Percentiles rank a stretch among this genome's conserved stretches.
Evolutionary conservation across 441 rosid species (phyloP).

Genomic region (Gossypium davidsonii): DNA sequence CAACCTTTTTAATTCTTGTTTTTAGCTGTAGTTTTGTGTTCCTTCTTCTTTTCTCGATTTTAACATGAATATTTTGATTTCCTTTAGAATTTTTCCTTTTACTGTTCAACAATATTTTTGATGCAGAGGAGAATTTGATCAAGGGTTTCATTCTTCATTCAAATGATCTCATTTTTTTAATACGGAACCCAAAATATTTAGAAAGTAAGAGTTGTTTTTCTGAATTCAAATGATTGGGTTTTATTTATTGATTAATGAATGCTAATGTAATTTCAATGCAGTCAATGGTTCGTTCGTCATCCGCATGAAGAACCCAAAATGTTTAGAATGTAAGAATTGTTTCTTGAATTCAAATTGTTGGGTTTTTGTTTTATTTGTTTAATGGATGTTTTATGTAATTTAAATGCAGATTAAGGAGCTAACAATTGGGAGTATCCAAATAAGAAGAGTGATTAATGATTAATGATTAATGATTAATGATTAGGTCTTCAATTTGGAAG

Average conservation of each 20-base stretch:
- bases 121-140: constrained; percentile 16
- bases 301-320: not conserved
- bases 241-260: not conserved
- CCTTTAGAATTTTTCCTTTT: not conserved
- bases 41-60: not conserved
- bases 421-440: constrained; percentile 20
- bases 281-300: not conserved
- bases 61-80: not conserved
- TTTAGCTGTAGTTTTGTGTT: not conserved
- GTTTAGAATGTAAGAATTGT: not conserved
- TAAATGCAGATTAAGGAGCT: constrained; percentile 30
- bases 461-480: constrained; percentile 17
- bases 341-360: not conserved
- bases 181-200: not conserved
- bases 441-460: constrained; percentile 24
- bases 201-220: not conserved
- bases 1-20: not conserved
- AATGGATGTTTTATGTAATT: constrained; percentile 17
- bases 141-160: not conserved
- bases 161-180: not conserved
- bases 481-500: constrained; percentile 25
- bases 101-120: not conserved
- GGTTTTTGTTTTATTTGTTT: not conserved
- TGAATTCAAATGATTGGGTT: not conserved
- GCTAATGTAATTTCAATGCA: constrained; percentile 25